Conservation (phyloP, 2,329 filamentous ascomycete species). For the Cladosporium colombiae region DNA sequence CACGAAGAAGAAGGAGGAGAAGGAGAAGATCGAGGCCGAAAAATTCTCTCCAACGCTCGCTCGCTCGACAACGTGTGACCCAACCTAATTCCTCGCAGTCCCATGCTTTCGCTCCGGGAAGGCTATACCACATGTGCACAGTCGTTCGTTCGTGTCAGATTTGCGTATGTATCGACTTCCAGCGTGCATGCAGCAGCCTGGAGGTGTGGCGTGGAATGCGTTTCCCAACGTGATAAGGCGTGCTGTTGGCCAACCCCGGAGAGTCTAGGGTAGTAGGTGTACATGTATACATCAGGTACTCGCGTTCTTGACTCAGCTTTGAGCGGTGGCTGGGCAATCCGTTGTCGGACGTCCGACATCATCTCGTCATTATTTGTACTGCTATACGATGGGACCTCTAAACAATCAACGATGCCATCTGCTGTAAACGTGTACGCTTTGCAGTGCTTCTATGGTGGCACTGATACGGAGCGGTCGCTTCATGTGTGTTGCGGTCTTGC, state of each 20-base stretch:
- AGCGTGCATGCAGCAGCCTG: background rate
- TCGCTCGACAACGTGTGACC: background rate
- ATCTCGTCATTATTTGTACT: background rate
- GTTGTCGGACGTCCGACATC: background rate
- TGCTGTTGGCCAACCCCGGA: background rate
- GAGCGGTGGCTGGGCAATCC: conserved; percentile 1
- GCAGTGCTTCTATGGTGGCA: background rate
- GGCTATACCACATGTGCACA: background rate
- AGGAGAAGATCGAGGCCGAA: background rate
- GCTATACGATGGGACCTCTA: background rate
- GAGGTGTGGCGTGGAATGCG: conserved; percentile 10
- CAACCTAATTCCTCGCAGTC: background rate
- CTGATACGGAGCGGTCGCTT: background rate
- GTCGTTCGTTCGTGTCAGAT: background rate
- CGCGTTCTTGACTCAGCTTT: background rate
- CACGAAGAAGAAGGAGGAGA: background rate
- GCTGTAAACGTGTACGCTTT: background rate
- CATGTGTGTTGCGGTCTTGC: too few relatives aligned
- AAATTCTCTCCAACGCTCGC: background rate
- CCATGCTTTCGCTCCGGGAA: conserved; percentile 2
- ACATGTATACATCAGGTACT: conserved; percentile 10
- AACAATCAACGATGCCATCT: background rate
- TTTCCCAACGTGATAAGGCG: conserved; percentile 10
- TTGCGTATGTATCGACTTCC: background rate
- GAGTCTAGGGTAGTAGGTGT: background rate